These are phyloP conservation scores for Coleophoma crateriformis DNA, from an alignment of 2,329 filamentous ascomycete species.

Conservation along the genomic window DNA sequence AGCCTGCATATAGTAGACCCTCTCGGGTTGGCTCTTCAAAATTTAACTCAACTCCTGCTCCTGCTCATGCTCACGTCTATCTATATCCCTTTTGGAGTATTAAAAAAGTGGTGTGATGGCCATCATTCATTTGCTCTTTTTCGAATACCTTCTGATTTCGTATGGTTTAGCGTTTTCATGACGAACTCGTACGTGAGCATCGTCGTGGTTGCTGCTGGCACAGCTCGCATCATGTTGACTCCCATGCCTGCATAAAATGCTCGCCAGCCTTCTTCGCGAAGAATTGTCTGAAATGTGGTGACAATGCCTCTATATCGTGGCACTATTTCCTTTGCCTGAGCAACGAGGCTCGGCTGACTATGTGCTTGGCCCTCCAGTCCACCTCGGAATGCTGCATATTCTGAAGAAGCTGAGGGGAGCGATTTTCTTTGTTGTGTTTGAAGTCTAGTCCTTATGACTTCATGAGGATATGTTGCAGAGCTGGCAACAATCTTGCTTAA, in stretches of 20 bases:
- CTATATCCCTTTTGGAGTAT: too few relatives aligned
- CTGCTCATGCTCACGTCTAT: too few relatives aligned
- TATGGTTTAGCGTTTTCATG: conserved; percentile 22
- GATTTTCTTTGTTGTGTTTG: conserved; percentile 81
- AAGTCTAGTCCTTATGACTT: conserved; percentile 87
- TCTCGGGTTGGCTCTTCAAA: too few relatives aligned
- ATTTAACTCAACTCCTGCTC: too few relatives aligned
- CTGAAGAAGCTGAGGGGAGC: conserved; percentile 42
- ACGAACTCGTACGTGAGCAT: conserved; percentile 94
- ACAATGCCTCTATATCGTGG: conserved; percentile 69
- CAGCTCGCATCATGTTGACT: conserved; percentile 93
- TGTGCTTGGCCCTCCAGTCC: conserved; percentile 18
- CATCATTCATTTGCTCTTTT: background rate
- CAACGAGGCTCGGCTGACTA: conserved; percentile 16
- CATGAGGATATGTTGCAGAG: conserved; percentile 93
- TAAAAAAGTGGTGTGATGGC: too few relatives aligned
- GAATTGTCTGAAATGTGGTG: conserved; percentile 76
- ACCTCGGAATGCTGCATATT: conserved; percentile 41
- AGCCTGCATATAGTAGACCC: too few relatives aligned
- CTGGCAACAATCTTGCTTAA: conserved; percentile 92
- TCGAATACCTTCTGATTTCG: conserved; percentile 15
- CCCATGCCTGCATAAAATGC: conserved; percentile 97
- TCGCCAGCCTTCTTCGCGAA: conserved; percentile 88
- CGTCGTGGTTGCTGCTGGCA: conserved; percentile 93
- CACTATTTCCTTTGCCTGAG: conserved; percentile 24